These are phyloP conservation scores for Starmerella vaccinii DNA, from an alignment of 805 yeast genomes.

Conservation along the genomic window DNA sequence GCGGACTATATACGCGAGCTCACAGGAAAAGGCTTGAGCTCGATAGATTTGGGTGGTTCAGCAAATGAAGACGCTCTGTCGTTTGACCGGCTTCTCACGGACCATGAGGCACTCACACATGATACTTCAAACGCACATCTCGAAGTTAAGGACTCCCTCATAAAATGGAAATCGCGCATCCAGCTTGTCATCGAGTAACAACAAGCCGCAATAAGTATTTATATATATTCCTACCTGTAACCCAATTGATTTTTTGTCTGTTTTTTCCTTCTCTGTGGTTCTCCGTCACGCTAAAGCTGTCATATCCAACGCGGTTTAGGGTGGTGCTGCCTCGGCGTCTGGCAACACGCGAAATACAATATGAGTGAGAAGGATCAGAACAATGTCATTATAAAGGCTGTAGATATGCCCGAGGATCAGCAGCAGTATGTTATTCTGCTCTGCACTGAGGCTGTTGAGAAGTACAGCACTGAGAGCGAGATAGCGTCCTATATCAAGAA, in stretches of 20 bases:
- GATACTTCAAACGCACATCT: not conserved
- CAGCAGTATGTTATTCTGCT: slow-evolving; percentile 16
- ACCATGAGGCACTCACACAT: slow-evolving; percentile 10
- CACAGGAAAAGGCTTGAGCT: slow-evolving; percentile 21
- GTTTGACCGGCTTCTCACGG: slow-evolving; percentile 12
- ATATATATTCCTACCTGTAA: not conserved
- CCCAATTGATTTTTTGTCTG: not conserved
- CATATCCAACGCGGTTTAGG: slow-evolving; percentile 4
- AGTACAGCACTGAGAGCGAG: slow-evolving; percentile 43
- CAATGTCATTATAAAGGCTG: slow-evolving; percentile 20
- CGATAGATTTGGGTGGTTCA: slow-evolving; percentile 11
- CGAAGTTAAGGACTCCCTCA: not conserved
- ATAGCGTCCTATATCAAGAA: slow-evolving; percentile 49
- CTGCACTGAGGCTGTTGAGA: slow-evolving; percentile 37
- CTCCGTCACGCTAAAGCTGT: not conserved
- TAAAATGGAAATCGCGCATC: not conserved
- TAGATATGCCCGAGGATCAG: slow-evolving; percentile 25
- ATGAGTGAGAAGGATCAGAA: slow-evolving; percentile 3
- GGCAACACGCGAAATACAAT: not conserved
- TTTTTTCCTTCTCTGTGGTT: not conserved
- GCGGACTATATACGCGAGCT: slow-evolving; percentile 25
- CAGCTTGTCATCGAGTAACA: not conserved
- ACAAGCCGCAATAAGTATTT: too few species aligned
- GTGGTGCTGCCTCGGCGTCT: not conserved
- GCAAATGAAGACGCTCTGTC: not conserved